phyloP scores from a whole-genome alignment of 768 basidiomycete genomes.

The Agrocybe pediades region DNA sequence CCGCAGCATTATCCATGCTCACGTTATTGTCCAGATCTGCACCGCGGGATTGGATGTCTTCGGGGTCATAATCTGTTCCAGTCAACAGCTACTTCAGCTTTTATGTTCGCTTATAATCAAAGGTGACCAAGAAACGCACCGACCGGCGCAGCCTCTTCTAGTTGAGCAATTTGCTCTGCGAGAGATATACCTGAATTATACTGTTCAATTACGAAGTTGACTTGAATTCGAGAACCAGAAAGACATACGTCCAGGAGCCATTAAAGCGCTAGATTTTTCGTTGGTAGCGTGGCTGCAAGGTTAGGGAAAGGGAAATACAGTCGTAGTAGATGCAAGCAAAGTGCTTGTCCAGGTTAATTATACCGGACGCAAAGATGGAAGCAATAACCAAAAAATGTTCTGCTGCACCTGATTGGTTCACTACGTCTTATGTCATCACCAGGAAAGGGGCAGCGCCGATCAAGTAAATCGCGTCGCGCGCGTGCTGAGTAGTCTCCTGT shows the following conservation, averaged over 20 bases:
- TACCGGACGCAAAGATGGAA: neutral
- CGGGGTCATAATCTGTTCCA: constrained; percentile 70
- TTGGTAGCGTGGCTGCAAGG: neutral
- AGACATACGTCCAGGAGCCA: constrained; percentile 22
- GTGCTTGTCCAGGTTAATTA: too few species aligned
- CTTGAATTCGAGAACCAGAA: neutral
- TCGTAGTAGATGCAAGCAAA: too few species aligned
- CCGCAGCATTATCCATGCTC: constrained; percentile 31
- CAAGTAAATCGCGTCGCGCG: too few species aligned
- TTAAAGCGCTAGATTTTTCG: neutral
- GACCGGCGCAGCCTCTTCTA: constrained; percentile 69
- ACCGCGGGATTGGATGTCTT: constrained; percentile 61
- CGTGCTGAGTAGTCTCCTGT: too few species aligned
- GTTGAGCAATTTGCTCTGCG: constrained; percentile 79
- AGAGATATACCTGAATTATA: constrained; percentile 63
- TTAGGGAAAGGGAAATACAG: too few species aligned
- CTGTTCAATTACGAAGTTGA: neutral
- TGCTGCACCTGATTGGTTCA: neutral
- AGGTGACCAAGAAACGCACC: constrained; percentile 44
- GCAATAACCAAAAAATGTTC: neutral
- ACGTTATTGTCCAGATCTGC: constrained; percentile 43
- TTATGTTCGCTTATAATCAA: neutral
- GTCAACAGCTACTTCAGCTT: neutral
- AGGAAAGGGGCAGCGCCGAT: too few species aligned
- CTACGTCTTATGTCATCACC: neutral